Evolutionary conservation across 2,329 filamentous ascomycete genomes (phyloP), one percentile per base, ranked within the genome.

Genomic region (Pseudocercospora fuligena): DNA sequence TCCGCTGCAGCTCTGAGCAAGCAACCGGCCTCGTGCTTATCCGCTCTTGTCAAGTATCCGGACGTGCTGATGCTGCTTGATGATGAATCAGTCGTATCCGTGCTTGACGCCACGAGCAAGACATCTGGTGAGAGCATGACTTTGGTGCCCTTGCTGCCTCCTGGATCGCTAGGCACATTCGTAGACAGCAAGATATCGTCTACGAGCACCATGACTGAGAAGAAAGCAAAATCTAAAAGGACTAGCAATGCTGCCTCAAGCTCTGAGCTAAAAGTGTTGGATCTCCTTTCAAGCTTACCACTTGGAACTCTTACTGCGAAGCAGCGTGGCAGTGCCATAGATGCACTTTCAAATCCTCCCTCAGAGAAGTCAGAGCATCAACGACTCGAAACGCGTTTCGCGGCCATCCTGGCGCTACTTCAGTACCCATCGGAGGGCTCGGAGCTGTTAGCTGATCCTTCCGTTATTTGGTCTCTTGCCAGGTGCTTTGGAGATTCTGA

Each of bases 1-100:
- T 46, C 63, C 9, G 23, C 65, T 31, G 64, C 66, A 31, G 31
- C 51, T 19, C 23, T 67, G 14, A 60, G 65, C 29, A 46, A 46
- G 33, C 62, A 23, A n/a, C 61, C 61, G 19, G 12, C 12, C 11
- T 51, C n/a, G 16, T 25, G 19, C n/a, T 4, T 61, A 11, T 29
- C n/a, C 6, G 33, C 23, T 8, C 49, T 61, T 23, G 43, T 11
- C 14, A 61, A 29, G 9, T 61, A 61, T 53, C 40, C 21, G 46
- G 19, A 27, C 3, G 9, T 61, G 25, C 16, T 33, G 19, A 21
- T 5, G n/a, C 43, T 31, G 16, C 27, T 51, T 31, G 59, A 40
- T 4, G 14, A 27, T 43, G 56, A 12, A 11, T 16, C 2, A 2
- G 5, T 58, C 4, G 31, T 21, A 9, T 9, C 16, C 9, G 5